phyloP scores from a whole-genome alignment of 805 yeast genomes.

The Starmerella ratchasimensis region DNA sequence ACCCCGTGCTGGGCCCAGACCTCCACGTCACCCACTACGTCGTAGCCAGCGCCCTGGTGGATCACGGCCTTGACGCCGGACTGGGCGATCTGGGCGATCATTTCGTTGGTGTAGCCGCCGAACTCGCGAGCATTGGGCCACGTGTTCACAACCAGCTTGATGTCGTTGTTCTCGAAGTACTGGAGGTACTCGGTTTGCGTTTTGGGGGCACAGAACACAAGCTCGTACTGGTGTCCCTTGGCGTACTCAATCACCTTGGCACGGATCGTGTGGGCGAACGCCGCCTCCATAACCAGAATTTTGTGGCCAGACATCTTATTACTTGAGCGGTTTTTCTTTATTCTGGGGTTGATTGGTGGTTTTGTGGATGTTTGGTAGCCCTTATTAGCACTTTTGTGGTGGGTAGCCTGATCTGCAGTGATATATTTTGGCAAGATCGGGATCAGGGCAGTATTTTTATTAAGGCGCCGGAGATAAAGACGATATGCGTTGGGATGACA shows the following conservation, averaged over 20 bases:
- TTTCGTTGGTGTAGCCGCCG: conserved; percentile 18
- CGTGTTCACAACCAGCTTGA: conserved; percentile 17
- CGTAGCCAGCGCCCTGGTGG: conserved; percentile 50
- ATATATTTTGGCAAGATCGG: too few relatives aligned
- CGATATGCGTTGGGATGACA: too few relatives aligned
- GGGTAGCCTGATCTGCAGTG: too few relatives aligned
- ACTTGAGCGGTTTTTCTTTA: too few relatives aligned
- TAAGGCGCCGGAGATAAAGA: too few relatives aligned
- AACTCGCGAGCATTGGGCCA: conserved; percentile 16
- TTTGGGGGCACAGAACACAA: conserved; percentile 9
- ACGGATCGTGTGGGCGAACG: conserved; percentile 4
- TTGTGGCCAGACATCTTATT: too few relatives aligned
- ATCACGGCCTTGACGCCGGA: conserved; percentile 28
- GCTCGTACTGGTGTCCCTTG: conserved; percentile 7
- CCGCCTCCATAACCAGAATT: conserved; percentile 6
- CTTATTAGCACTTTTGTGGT: too few relatives aligned
- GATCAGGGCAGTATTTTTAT: too few relatives aligned
- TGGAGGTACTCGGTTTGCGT: conserved; percentile 15
- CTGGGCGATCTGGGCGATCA: conserved; percentile 13
- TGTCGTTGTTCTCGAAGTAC: conserved; percentile 11
- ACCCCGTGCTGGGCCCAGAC: conserved; percentile 32
- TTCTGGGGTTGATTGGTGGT: too few relatives aligned
- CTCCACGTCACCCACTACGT: conserved; percentile 34
- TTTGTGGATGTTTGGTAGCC: too few relatives aligned
- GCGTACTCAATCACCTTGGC: conserved; percentile 6